Evolutionary conservation across 163 green algal genomes (phyloP), one percentile per base, ranked within the genome.

Genomic region (Chlamydomonas reinhardtii): DNA sequence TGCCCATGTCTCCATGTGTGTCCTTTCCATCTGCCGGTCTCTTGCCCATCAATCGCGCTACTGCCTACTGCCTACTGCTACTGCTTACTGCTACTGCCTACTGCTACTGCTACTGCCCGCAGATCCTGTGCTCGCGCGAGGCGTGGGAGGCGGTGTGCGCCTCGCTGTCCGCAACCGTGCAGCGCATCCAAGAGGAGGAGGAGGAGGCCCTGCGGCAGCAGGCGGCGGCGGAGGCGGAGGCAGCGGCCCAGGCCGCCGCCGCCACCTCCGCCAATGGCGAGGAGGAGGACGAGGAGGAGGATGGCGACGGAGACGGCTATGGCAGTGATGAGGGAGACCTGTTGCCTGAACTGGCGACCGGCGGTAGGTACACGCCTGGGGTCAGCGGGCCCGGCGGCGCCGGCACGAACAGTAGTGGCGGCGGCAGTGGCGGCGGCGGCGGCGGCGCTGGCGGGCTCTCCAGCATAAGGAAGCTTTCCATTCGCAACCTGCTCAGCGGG

Each of bases 111-210:
- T n/a, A n/a, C n/a, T 20, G 9, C 70, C 27, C 4, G 16, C 80
- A 86, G 80, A 79, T 86, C 35, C 24, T 86, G 56, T 86, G 80
- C 59, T 80, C 69, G 32, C 69, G 70, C 8, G 80, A 86, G 34
- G 80, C 80, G 6, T 86, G 80, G 80, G 80, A 79, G 48, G 56
- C 70, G 54, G 80, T 86, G 56, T 15, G 37, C 15, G 56, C 56
- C 17, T 79, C 56, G 35, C 27, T 86, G 29, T 16, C 31, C 24
- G 9, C 29, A 15, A 66, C 27, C 25, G 70, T 86, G 12, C 22
- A 15, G 16, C 35, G 73, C 32, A 65, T 86, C 24, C 17, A 74
- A 34, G 80, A 74, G 69, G 69, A 79, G 69, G 22, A 32, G 69
- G 22, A 29, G 69, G 34, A 54, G 34, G 69, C 29, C 43, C 32